Conservation (phyloP, 2,329 filamentous ascomycete genomes). For the Colletotrichum sp. region DNA sequence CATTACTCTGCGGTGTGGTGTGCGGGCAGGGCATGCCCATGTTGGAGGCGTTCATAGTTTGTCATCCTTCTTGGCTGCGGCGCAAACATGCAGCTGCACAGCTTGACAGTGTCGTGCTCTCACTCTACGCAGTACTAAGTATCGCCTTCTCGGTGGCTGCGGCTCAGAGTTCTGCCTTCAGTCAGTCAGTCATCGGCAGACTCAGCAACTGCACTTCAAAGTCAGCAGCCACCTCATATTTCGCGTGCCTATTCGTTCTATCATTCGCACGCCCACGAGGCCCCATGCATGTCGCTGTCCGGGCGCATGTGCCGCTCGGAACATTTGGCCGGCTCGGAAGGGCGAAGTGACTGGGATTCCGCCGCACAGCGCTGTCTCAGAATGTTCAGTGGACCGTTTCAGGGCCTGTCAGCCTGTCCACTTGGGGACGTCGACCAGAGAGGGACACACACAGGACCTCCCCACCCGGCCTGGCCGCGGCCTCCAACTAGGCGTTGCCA, state of each 20-base stretch:
- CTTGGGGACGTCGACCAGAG: not conserved
- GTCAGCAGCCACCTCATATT: not conserved
- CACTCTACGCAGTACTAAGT: not conserved
- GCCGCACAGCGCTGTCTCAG: conserved; percentile 8
- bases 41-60: not conserved
- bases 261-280: not conserved
- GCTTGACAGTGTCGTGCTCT: not conserved
- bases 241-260: not conserved
- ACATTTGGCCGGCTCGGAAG: not conserved
- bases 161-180: not conserved
- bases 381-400: conserved; percentile 6
- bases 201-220: not conserved
- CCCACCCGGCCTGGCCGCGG: not conserved
- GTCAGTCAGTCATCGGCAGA: not conserved
- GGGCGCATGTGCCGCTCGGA: not conserved
- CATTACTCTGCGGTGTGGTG: not conserved
- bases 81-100: not conserved
- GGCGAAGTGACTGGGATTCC: not conserved
- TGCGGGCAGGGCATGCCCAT: not conserved
- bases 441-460: not conserved
- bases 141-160: not conserved
- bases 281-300: not conserved
- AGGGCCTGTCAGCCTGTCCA: conserved; percentile 9
- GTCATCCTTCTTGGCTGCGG: not conserved
- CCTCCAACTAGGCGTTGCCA: not conserved